A percentile compares a stretch with the other conserved stretches of the same genome.
Evolutionary conservation across 805 yeast species (phyloP).

Genomic region (Sungouiella thailandica): DNA sequence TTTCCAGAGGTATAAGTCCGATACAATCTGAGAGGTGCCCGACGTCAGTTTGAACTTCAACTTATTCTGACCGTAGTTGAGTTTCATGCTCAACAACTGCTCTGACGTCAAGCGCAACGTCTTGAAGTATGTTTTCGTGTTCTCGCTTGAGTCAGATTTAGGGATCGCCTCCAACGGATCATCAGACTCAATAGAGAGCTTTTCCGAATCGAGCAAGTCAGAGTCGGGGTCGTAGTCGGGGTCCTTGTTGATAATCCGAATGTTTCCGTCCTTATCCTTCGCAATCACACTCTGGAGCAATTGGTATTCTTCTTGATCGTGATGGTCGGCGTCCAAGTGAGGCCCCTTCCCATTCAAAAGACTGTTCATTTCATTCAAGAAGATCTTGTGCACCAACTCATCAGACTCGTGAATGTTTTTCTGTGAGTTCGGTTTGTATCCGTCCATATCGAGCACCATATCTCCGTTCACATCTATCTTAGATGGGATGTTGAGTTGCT

Average conservation of each 20-base stretch:
- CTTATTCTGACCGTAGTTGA: conserved; percentile 76
- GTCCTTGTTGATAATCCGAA: conserved; percentile 43
- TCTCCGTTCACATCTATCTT: conserved; percentile 87
- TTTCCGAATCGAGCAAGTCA: conserved; percentile 6
- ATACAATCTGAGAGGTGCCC: conserved; percentile 70
- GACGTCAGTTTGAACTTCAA: conserved; percentile 74
- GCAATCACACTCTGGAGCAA: conserved; percentile 35
- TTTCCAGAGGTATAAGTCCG: conserved; percentile 81
- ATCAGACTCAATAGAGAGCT: conserved; percentile 3
- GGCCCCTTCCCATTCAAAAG: conserved; percentile 13
- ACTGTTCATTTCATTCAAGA: conserved; percentile 62
- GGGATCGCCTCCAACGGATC: background rate
- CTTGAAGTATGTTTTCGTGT: conserved; percentile 56
- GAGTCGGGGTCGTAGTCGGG: conserved; percentile 6
- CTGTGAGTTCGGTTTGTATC: conserved; percentile 79
- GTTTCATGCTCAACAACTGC: conserved; percentile 67
- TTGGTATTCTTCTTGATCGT: conserved; percentile 20
- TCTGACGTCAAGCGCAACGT: conserved; percentile 89
- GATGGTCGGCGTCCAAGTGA: conserved; percentile 6
- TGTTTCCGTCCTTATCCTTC: conserved; percentile 64
- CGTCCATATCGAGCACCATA: conserved; percentile 87
- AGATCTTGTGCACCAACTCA: conserved; percentile 62
- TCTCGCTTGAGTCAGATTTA: conserved; percentile 3
- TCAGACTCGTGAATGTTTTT: conserved; percentile 75
- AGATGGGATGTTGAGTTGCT: conserved; percentile 78